These are phyloP conservation scores for Veloboletus limbatus DNA, from an alignment of 1,284 basidiomycete genomes.

Conservation along the genomic window DNA sequence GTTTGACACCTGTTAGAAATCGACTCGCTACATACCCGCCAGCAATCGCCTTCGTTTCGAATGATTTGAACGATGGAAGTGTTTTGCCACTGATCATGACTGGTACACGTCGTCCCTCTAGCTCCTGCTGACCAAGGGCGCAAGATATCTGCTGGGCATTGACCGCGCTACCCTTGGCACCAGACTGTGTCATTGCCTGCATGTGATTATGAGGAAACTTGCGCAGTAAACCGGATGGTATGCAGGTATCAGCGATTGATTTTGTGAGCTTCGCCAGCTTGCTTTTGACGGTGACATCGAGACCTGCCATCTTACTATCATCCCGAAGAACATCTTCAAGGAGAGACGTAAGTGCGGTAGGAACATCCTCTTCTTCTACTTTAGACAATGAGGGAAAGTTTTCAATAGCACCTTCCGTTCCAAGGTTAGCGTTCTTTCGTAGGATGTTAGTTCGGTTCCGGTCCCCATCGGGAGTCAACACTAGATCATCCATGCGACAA, in stretches of 20 bases:
- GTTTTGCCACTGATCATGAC: conserved; percentile 99
- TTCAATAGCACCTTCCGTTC: conserved; percentile 85
- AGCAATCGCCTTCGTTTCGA: conserved; percentile 95
- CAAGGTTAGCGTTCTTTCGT: conserved; percentile 66
- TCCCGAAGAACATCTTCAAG: conserved; percentile 96
- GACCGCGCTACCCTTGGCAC: conserved; percentile 97
- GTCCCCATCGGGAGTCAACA: conserved; percentile 85
- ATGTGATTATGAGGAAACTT: conserved; percentile 99
- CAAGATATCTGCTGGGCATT: conserved; percentile 99
- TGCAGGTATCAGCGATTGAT: conserved; percentile 85
- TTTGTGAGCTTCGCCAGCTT: conserved; percentile 84
- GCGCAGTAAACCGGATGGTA: conserved; percentile 87
- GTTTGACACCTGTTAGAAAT: conserved; percentile 97
- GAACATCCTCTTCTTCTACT: conserved; percentile 50
- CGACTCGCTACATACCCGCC: conserved; percentile 99
- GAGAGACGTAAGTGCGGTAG: conserved; percentile 51
- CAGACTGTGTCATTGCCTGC: conserved; percentile 99
- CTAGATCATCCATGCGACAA: conserved; percentile 98
- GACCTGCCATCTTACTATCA: conserved; percentile 95
- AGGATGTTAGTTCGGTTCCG: conserved; percentile 68
- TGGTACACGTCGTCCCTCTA: conserved; percentile 97
- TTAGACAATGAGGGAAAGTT: conserved; percentile 75
- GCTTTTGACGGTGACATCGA: conserved; percentile 90
- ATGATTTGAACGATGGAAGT: conserved; percentile 93
- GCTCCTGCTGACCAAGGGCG: conserved; percentile 93